Conservation (phyloP, 1,139 yeast genomes). For the Geotrichum fermentans region DNA sequence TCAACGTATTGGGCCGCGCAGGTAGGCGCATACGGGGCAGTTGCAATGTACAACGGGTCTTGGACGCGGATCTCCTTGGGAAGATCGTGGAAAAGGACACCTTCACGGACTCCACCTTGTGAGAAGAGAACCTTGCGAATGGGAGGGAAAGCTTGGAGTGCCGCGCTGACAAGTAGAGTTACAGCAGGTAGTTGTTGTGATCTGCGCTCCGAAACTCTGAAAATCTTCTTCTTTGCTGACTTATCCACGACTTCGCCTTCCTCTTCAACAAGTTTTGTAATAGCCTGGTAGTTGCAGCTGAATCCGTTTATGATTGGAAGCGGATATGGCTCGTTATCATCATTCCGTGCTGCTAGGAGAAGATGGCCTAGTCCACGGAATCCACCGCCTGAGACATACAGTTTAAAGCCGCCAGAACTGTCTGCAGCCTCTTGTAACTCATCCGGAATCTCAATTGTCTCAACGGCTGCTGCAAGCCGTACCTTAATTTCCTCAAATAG, state of each 20-base stretch:
- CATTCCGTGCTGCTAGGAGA: conserved; percentile 47
- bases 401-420: conserved; percentile 51
- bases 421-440: conserved; percentile 38
- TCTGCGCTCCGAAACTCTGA: conserved; percentile 57
- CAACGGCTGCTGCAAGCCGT: conserved; percentile 45
- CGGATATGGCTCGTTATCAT: conserved; percentile 49
- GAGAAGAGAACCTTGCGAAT: conserved; percentile 57
- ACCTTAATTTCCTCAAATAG: conserved; percentile 27
- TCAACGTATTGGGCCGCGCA: conserved; percentile 50
- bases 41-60: conserved; percentile 60
- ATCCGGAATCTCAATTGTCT: conserved; percentile 39
- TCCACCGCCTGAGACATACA: conserved; percentile 66
- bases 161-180: conserved; percentile 54
- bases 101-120: conserved; percentile 71
- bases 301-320: conserved; percentile 59
- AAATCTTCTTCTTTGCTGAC: conserved; percentile 39
- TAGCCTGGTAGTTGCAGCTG: conserved; percentile 50
- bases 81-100: conserved; percentile 55
- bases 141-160: conserved; percentile 53
- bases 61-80: conserved; percentile 51
- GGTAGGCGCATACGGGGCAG: conserved; percentile 61
- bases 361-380: conserved; percentile 60
- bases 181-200: conserved; percentile 62
- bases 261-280: conserved; percentile 33
- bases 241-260: conserved; percentile 16